Evolutionary conservation across 495 filamentous ascomycete genomes (phyloP), one percentile per base, ranked within the genome.

Genomic region (Hypoxylon cercidicola): DNA sequence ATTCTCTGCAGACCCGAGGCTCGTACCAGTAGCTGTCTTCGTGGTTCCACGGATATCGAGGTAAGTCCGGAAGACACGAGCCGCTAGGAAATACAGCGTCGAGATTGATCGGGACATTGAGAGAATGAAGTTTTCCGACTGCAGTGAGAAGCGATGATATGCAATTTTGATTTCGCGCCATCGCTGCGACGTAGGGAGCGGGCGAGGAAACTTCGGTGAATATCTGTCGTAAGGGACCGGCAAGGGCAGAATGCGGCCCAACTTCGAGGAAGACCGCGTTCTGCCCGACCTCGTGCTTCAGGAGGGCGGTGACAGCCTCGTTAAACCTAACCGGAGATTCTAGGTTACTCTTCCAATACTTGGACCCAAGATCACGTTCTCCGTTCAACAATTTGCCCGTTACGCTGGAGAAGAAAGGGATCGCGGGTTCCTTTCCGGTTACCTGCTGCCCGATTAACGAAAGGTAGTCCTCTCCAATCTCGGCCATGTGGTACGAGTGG

Each of bases 171-270:
- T 62, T 67, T 6, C 76, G 72, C 4, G 62, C 28, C 70, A 78
- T 40, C n/a, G 40, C 62, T 69, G 71, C 34, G 61, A 78, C 49
- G 60, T 76, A 73, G 8, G 48, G 66, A 6, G 56, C 20, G 11
- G 73, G 59, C 0, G 55, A 51, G n/a, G 57, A 55, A 46, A 54
- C 56, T 9, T 52, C 43, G 13, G 78, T 69, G 25, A 82, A 58
- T 21, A 81, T 84, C 41, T 85, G 76, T 12, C 76, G 68, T 11
- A 85, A 46, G 0, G 85, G 84, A 0, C 79, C 80, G 28, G 78
- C 74, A 0, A 89, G 71, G 1, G 85, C 81, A 3, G 74, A 69
- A 60, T 88, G 86, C 20, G 87, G 84, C 0, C 87, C 86, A 28
- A 87, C 70, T 53, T 88, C 85, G 11, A 88, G 39, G 35, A 81